Base-by-base conservation (phyloP, 495 filamentous ascomycete genomes). In the Staphylotrichum tortipilum region DNA sequence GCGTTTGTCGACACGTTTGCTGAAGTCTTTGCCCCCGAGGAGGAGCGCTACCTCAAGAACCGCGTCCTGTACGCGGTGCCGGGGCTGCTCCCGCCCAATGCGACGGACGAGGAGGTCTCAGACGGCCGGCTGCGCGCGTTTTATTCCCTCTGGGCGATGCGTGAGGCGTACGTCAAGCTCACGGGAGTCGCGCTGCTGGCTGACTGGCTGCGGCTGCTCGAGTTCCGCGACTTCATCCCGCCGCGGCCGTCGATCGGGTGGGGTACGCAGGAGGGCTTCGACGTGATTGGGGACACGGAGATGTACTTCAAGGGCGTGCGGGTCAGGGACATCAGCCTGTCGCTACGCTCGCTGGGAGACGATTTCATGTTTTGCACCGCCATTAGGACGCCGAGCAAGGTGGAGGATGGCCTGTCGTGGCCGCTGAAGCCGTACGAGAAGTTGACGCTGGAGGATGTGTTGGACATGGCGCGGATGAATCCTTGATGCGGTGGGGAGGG, bases 81-180 rank as follows among this genome's bases (percentile, higher is more conserved):
- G 28, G 63, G 56, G 23, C 47, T 66, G 17, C 35, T 49, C 9
- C 8, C 37, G 7, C 38, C 49, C 15, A 44, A 55, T 2, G 49
- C 50, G 19, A 52, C 51, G 24, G 48, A 41, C 18, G 63, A 61
- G 35, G 53, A 60, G 37, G 47, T 55, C 2, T 33, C 53, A 3
- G 68, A 69, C 40, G 64, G 48, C 30, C 65, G 64, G 58, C 70
- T 94, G 35, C 74, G 89, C 3, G 70, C 81, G 5, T 96, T 96
- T 65, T 95, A 92, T 59, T 81, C 89, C 2, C 85, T 84, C 55
- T 95, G 88, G 87, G 88, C 84, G 47, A 73, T 92, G 46, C 86
- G 92, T 56, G 89, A 95, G 68, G 86, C 89, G 1, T 96, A 89
- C 68, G 80, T 96, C 54, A 96, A 96, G 76, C 80, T 96, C 78